Evolutionary conservation across 192 early-diverging fungal species (phyloP), one percentile per base, ranked within the genome.

Genomic region (Oehlia diaphana): DNA sequence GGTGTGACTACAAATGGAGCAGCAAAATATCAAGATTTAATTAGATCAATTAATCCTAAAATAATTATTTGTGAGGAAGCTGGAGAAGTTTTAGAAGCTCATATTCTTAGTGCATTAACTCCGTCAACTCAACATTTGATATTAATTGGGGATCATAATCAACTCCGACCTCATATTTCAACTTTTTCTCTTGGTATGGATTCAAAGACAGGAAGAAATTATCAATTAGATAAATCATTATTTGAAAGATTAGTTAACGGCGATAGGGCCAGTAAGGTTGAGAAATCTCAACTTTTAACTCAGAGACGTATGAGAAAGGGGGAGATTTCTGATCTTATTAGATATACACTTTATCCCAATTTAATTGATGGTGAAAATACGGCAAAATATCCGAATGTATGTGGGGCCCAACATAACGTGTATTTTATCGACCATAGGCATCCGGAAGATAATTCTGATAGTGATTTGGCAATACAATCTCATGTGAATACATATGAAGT

Each of bases 1-100:
- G 91, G 87, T 2, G 86, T 88, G 81, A 92, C 91, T 0, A 92
- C 89, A 44, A 87, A 81, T 28, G 91, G 90, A 21, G 89, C 89
- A 1, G 91, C 91, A 37, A 89, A 87, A 69, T 62, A 63, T 53
- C 83, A 88, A 69, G 26, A 10, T n/a, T 42, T 39, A 69, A 16
- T 70, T 26, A 63, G 72, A 13, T 76, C 78, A 0, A 79, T 90
- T 50, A 79, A 80, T 4, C 89, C 89, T 9, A 81, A 79, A 19
- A 82, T 90, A 26, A 86, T 90, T 71, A 86, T 90, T 50, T 88
- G 87, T 21, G 89, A 90, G 80, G 89, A 90, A 78, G 89, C 89
- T 1, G 89, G 87, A 16, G 88, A 90, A 76, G 86, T 90, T 13
- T 68, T 90, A 2, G 89, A 90, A 73, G 85, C 89, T 0, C 89